Evolutionary conservation across 2,329 filamentous ascomycete species (phyloP).

Genomic region (Aspergillus ochraceoroseus): DNA sequence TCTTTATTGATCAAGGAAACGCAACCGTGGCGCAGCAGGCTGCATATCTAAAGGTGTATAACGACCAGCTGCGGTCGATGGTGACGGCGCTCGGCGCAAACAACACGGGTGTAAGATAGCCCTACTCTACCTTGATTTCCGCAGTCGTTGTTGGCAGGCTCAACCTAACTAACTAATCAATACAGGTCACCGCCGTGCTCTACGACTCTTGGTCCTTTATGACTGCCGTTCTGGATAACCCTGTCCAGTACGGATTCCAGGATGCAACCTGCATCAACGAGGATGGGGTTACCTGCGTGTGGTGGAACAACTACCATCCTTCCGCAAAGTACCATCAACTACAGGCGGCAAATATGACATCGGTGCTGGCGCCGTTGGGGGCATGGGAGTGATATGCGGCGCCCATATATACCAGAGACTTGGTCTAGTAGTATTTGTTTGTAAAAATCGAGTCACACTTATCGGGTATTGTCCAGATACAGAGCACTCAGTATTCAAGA

Average conservation of each 20-base stretch:
- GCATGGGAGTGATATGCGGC: too few relatives aligned
- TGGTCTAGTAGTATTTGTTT: too few relatives aligned
- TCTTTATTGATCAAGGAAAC: constrained; percentile 21
- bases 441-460: too few relatives aligned
- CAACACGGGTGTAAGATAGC: constrained; percentile 23
- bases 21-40: constrained; percentile 19
- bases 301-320: constrained; percentile 36
- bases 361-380: constrained; percentile 18
- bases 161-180: neutral
- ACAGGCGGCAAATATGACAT: constrained; percentile 32
- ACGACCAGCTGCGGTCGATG: constrained; percentile 24
- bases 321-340: constrained; percentile 27
- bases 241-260: constrained; percentile 25
- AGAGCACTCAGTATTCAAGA: too few relatives aligned
- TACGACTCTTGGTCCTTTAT: constrained; percentile 33
- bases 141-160: neutral
- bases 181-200: constrained; percentile 24
- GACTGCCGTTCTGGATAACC: constrained; percentile 27
- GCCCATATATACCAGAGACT: too few relatives aligned
- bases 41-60: constrained; percentile 25
- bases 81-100: constrained; percentile 18
- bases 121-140: too few relatives aligned
- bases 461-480: too few relatives aligned
- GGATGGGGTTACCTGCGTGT: constrained; percentile 29
- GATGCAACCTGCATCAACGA: constrained; percentile 29